Evolutionary conservation across 768 basidiomycete genomes (phyloP).

Genomic region (Astraeus odoratus): DNA sequence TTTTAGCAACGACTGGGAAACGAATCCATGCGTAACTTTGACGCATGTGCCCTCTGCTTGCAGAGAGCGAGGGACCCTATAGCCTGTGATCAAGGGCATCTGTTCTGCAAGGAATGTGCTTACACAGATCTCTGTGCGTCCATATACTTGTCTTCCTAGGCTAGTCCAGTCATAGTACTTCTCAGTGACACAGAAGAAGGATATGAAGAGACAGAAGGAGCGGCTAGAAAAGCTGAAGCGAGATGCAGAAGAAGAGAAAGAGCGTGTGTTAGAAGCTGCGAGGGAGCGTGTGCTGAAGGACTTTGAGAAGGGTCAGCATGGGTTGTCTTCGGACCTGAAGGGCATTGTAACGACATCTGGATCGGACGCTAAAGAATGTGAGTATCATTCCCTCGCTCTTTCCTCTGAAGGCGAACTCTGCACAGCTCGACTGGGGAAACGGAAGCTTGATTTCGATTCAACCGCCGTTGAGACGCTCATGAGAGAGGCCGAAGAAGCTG

Average conservation of each 20-base stretch:
- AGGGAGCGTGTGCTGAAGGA: conserved; percentile 84
- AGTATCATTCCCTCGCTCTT: conserved; percentile 7
- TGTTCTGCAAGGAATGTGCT: conserved; percentile 95
- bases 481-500: conserved; percentile 82
- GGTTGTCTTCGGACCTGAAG: conserved; percentile 43
- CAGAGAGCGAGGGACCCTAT: conserved; percentile 79
- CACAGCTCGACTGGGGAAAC: conserved; percentile 59
- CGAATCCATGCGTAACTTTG: conserved; percentile 89
- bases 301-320: conserved; percentile 83
- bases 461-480: conserved; percentile 64
- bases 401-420: background rate
- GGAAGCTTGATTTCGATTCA: conserved; percentile 81
- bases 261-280: conserved; percentile 62
- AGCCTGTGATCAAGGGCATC: conserved; percentile 77
- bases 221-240: conserved; percentile 65
- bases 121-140: conserved; percentile 74
- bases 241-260: conserved; percentile 76
- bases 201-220: conserved; percentile 86
- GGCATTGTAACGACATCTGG: conserved; percentile 33
- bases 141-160: conserved; percentile 2
- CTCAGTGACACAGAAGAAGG: conserved; percentile 81
- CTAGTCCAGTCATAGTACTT: conserved; percentile 7
- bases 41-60: conserved; percentile 86
- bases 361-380: conserved; percentile 32
- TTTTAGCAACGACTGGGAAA: conserved; percentile 48